Evolutionary conservation across 192 early-diverging fungal species (phyloP).

Genomic region (Gonapodya prolifera): DNA sequence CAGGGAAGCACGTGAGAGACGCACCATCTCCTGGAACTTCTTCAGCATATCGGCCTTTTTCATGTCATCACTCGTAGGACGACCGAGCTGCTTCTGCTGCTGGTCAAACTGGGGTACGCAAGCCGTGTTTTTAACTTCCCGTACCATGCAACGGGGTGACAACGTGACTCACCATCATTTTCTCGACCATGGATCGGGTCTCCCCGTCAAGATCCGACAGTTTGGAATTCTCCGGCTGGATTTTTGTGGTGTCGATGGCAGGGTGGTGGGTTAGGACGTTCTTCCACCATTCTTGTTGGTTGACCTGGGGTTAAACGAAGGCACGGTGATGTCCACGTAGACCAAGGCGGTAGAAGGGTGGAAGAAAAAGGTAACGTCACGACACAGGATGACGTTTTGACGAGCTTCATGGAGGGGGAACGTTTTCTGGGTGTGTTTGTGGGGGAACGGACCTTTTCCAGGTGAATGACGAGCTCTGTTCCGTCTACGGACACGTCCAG

Average conservation of each 20-base stretch:
- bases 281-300: conserved; percentile 79
- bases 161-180: conserved; percentile 71
- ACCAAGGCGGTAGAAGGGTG: no score
- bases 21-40: conserved; percentile 52
- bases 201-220: conserved; percentile 78
- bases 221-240: conserved; percentile 82
- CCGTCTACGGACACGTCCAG: conserved; percentile 22
- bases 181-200: conserved; percentile 83
- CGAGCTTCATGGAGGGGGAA: no score
- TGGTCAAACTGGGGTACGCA: conserved; percentile 62
- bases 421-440: no score
- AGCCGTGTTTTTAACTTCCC: neutral
- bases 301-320: no score
- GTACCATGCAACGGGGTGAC: no score
- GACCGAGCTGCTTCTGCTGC: conserved; percentile 64
- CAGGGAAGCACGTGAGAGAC: neutral
- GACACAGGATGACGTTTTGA: no score
- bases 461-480: conserved; percentile 58
- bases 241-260: conserved; percentile 76
- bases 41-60: conserved; percentile 57
- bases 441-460: conserved; percentile 83
- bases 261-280: conserved; percentile 68
- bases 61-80: conserved; percentile 63
- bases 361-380: no score
- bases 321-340: no score